Evolutionary conservation across 176 grass and related monocot species (phyloP).

Genomic region (Lolium multiflorum): DNA sequence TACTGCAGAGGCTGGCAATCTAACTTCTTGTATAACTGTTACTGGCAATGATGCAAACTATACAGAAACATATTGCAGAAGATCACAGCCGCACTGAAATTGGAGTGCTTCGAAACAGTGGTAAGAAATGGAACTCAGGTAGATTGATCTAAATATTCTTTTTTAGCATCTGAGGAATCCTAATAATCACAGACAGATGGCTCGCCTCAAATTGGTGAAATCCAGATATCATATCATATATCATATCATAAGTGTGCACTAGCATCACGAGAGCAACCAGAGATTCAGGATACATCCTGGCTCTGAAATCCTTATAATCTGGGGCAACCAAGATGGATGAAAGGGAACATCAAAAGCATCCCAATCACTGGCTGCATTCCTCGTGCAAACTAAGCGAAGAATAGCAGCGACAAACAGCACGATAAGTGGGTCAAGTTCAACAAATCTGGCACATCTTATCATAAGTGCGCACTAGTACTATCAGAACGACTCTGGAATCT

Average conservation of each 20-base stretch:
- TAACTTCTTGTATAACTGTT: not conserved
- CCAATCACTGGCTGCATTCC: not conserved
- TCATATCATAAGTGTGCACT: not conserved
- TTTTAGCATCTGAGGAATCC: not conserved
- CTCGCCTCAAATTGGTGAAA: not conserved
- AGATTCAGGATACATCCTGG: not conserved
- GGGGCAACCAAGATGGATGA: not conserved
- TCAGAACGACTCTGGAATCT: not conserved
- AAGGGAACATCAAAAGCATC: not conserved
- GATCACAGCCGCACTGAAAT: not conserved
- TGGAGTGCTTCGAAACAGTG: not conserved
- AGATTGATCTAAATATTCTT: not conserved
- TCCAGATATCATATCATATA: not conserved
- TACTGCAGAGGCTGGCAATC: not conserved
- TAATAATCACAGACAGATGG: not conserved
- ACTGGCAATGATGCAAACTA: not conserved
- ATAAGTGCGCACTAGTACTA: not conserved
- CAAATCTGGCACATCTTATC: not conserved
- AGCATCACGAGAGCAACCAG: not conserved
- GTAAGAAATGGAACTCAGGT: not conserved
- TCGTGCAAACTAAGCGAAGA: not conserved
- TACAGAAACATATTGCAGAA: not conserved
- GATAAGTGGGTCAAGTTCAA: not conserved
- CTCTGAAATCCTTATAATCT: not conserved
- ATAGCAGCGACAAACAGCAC: not conserved